Base-by-base conservation (phyloP, 306 rosid species). In the Lagenaria siceraria region DNA sequence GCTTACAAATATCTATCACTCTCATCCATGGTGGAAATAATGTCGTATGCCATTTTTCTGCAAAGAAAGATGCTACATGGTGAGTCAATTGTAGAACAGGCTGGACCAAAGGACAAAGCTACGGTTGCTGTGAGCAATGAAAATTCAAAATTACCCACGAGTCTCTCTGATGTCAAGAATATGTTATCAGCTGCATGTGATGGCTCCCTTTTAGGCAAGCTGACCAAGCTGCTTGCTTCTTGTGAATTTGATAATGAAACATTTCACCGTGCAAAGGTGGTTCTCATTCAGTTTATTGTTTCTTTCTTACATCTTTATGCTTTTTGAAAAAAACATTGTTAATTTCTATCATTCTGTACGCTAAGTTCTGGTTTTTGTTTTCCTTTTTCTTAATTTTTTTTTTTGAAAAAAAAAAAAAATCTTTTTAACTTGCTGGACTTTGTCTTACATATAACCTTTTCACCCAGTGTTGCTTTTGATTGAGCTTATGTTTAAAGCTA, bases 1-100 rank as follows among this genome's bases (percentile, higher is more conserved):
- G 93, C 90, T 21, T 86, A 85, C 71, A 82, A 83, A 82, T 89
- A 84, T 80, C 87, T 83, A 33, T 90, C 96, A 79, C 96, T 88
- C 54, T 87, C 97, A 75, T 79, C 89, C 83, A 84, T 92, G 69
- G 75, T 92, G 63, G 91, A 87, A 74, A 87, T 90, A 78, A 87
- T 92, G 88, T 90, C 93, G 43, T 85, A 87, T 85, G 94, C 89
- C 75, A 62, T 94, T 59, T 94, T 94, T 82, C 81, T 94, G 89
- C 89, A 94, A 84, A 91, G 85, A 81, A 94, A 90, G 82, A 74
- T 92, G 82, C 86, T 83, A 81, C 95, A 85, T 69, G 88, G 88
- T 17, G 95, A 90, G 85, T 84, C 88, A 40, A 85, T 75, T 80
- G 83, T 65, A 79, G 91, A 86, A 81, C 87, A 79, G 12, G 69